Base-by-base conservation (phyloP, 2,329 filamentous ascomycete genomes). In the Arthroderma uncinatum region DNA sequence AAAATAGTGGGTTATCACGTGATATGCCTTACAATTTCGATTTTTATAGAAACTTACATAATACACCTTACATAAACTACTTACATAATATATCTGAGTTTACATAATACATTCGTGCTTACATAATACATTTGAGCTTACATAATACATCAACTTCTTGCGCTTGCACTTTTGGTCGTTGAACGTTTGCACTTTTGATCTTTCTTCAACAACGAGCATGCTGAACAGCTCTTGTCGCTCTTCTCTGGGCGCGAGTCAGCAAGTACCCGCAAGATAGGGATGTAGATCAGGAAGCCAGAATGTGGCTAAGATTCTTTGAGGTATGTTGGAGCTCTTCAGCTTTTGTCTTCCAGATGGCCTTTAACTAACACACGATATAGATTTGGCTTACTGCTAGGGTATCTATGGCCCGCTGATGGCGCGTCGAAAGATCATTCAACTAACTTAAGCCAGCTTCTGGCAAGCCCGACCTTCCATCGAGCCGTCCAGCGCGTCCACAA, bases 401-500 rank as follows among this genome's bases (percentile, higher is more conserved):
- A 70, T 60, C 9, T 30, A 50, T 50, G 2, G 33, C n/a, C 39
- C 2, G 25, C 14, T 2, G 70, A 58, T 72, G 69, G 70, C 63
- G 72, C 53, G 70, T 66, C 55, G 57, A 62, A 53, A 65, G 70
- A 62, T 71, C 73, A 70, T 64, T 58, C 61, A 56, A 36, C 55
- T 55, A 19, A 54, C 36, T 16, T 9, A 33, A 21, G 44, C 25
- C 60, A 74, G 72, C 70, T 76, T 57, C 65, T 76, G 54, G 64
- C 68, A 55, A 76, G 73, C 60, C 73, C 71, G 8, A 61, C 67
- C 54, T 76, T 76, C 60, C 74, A 75, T 62, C 66, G 70, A 39
- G 68, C 71, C 62, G 74, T 76, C 47, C 71, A 73, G 28, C 67
- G 64, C 56, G 68, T 76, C 21, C 72, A 76, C 62, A 70, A 71